Conservation (phyloP, 805 yeast species). For the Saccharomycopsis vini region DNA sequence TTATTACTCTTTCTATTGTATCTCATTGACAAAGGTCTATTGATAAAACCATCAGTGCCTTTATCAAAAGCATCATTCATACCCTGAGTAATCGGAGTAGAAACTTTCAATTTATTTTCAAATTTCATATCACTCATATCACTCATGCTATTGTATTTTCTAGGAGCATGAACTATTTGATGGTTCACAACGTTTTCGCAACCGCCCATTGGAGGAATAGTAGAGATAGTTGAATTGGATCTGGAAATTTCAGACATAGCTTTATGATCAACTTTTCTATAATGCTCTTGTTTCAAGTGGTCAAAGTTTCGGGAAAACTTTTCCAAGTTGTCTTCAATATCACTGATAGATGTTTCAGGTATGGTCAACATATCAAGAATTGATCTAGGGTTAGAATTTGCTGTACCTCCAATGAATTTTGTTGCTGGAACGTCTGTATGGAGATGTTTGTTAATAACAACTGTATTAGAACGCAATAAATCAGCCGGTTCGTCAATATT, state of each 20-base stretch:
- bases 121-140: conserved; percentile 11
- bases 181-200: no score
- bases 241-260: conserved; percentile 10
- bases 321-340: conserved; percentile 9
- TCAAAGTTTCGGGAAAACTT: neutral
- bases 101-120: conserved; percentile 11
- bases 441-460: conserved; percentile 10
- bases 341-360: conserved; percentile 11
- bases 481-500: neutral
- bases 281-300: neutral
- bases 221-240: neutral
- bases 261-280: neutral
- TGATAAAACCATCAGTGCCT: neutral
- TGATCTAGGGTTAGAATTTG: conserved; percentile 6
- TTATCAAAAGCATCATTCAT: no score
- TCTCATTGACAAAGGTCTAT: conserved; percentile 11
- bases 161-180: neutral
- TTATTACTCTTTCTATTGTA: conserved; percentile 16
- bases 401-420: neutral
- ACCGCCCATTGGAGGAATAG: conserved; percentile 3
- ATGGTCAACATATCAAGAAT: conserved; percentile 12
- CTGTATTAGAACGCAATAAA: conserved; percentile 9
- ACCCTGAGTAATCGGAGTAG: neutral
- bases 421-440: neutral
- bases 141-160: conserved; percentile 9